Base-by-base conservation (phyloP, 106 monocot species). In the Apostasia shenzhenica region DNA sequence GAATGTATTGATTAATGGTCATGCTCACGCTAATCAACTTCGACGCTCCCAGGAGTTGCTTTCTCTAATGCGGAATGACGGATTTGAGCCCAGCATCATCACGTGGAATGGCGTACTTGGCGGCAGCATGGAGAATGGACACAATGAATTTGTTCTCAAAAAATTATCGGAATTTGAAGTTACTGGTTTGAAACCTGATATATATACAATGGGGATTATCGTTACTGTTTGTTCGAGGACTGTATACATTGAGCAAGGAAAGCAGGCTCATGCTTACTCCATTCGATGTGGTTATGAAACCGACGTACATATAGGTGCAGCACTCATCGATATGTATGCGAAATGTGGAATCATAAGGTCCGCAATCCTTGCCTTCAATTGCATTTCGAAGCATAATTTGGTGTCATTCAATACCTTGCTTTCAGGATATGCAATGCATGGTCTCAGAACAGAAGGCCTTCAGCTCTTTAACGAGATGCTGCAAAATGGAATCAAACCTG, bases 341-440 rank as follows among this genome's bases (percentile, higher is more conserved):
- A 86, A 86, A 77, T 81, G 85, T 67, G 78, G 81, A 43, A 41
- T 9, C 52, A 79, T 86, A 70, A 70, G 40, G 40, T 50, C 54
- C 39, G 84, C 81, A 41, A 70, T 52, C 13, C n/a, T 69, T 26
- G 64, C 75, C 14, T 88, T 88, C 26, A 0, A 58, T 7, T 76
- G 80, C 8, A 84, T 84, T 54, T 67, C 45, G 55, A 40, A 54
- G 8, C 80, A 84, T 38, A 84, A 84, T 59, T 42, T 84, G 62
- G 75, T 84, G 1, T 68, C 84, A 3, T 81, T 63, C 45, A 88
- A 84, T 47, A 76, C 70, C 10, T 78, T 88, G 75, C 75, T 88
- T 52, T 72, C 78, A 11, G 88, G 88, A 59, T 88, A 68, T 67
- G 83, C 84, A 3, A 77, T 71, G 56, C 76, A 88, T 61, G 88